Conservation (phyloP, 768 basidiomycete genomes). For the Paxillus rubicundulus region DNA sequence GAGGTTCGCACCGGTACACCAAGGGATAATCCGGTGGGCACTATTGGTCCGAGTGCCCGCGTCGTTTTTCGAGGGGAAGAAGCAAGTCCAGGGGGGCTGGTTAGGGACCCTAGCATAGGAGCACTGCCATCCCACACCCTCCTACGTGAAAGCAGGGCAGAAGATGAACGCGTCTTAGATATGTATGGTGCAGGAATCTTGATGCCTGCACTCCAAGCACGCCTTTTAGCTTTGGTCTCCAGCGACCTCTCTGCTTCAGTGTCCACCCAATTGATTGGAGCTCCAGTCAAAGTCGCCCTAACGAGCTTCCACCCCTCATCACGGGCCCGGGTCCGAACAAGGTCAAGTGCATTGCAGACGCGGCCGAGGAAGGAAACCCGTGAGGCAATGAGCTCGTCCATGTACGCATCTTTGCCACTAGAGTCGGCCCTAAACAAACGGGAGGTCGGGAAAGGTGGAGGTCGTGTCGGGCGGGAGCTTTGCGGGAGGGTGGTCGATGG, state of each 20-base stretch:
- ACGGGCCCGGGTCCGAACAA: conserved; percentile 43
- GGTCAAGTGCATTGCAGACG: conserved; percentile 40
- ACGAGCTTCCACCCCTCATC: conserved; percentile 39
- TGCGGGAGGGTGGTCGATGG: background rate
- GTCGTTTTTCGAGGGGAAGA: background rate
- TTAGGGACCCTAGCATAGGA: background rate
- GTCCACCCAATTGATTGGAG: conserved; percentile 28
- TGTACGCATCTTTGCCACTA: conserved; percentile 1
- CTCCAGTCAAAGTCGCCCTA: conserved; percentile 25
- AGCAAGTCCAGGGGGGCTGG: conserved; percentile 22
- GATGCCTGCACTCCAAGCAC: conserved; percentile 64
- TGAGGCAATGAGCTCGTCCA: conserved; percentile 14
- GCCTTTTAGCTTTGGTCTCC: conserved; percentile 56
- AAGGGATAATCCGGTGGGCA: conserved; percentile 43
- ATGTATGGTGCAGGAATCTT: conserved; percentile 35
- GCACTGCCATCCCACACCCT: conserved; percentile 20
- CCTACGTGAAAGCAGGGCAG: background rate
- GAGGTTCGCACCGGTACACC: conserved; percentile 51
- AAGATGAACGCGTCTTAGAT: background rate
- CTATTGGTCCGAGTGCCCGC: conserved; percentile 18
- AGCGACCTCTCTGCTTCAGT: conserved; percentile 36
- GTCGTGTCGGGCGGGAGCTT: background rate
- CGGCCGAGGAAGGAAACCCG: conserved; percentile 31
- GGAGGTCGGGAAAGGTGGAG: background rate
- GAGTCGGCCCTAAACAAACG: conserved; percentile 7